Evolutionary conservation across 306 rosid species (phyloP), one percentile per base, ranked within the genome.

Genomic region (Vigna mungo): DNA sequence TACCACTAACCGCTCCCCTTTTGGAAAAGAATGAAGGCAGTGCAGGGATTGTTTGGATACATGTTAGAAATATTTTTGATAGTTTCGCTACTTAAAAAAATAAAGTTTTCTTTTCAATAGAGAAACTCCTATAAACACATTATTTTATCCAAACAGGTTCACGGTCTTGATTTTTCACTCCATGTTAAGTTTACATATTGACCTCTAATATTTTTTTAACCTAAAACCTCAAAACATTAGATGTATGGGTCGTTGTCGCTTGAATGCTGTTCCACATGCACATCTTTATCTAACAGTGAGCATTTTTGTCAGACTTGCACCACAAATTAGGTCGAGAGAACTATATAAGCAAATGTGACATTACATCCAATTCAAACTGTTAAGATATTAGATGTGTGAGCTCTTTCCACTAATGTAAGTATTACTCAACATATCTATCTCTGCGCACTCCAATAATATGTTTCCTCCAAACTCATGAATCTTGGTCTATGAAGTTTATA

Each of bases 151-250:
- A 34, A 7, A 7, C 43, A 37, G 9, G 43, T 37, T 37, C 75
- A 52, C 16, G 16, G 49, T 56, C 9, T 32, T 51, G 27, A 53
- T 53, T 20, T 53, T 71, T 52, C 27, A 18, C 64, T 47, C 56
- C 41, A 25, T 56, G 77, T 14, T 72, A 55, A 72, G 3, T 72
- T 6, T 54, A 37, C 67, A 44, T n/a, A 27, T 44, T n/a, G 27
- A 61, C 17, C 59, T 43, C n/a, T 27, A 44, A 73, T 6, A 15
- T 23, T 9, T 58, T 1, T 25, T 58, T 1, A 4, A 21, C n/a
- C 9, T 11, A 53, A 46, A 46, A 14, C n/a, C 20, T 3, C 8
- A 0, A 8, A 49, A 25, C 21, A 49, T 49, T 2, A 49, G 55
- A 6, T 49, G 9, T 49, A 11, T 16, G 55, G 20, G 20, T 49